Conservation (phyloP, 2,329 filamentous ascomycete genomes). For the Claviceps digitariae region DNA sequence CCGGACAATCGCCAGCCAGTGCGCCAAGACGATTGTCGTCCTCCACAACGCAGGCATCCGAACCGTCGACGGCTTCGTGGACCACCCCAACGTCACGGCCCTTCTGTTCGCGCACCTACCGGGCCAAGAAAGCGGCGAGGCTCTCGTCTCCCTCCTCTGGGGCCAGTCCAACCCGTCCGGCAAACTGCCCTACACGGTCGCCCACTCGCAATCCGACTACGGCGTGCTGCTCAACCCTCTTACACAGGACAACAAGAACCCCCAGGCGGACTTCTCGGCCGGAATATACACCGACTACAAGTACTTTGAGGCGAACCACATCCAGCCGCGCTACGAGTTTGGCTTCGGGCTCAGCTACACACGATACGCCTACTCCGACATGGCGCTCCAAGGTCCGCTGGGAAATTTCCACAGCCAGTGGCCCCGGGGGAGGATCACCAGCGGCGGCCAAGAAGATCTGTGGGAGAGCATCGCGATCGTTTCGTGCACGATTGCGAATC, state of each 20-base stretch:
- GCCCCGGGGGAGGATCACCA: slow-evolving; percentile 25
- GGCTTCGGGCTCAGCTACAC: slow-evolving; percentile 45
- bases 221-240: slow-evolving; percentile 27
- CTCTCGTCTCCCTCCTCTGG: slow-evolving; percentile 42
- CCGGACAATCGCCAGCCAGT: slow-evolving; percentile 40
- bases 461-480: slow-evolving; percentile 32
- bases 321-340: slow-evolving; percentile 40
- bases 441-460: slow-evolving; percentile 32
- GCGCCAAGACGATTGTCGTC: slow-evolving; percentile 49
- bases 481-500: slow-evolving; percentile 27
- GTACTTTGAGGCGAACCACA: slow-evolving; percentile 34
- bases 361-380: slow-evolving; percentile 32
- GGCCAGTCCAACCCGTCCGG: slow-evolving; percentile 43
- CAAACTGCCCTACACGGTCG: slow-evolving; percentile 48
- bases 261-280: slow-evolving; percentile 38
- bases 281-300: slow-evolving; percentile 41
- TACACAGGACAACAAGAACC: slow-evolving; percentile 33
- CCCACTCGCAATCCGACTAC: slow-evolving; percentile 42
- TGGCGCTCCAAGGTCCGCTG: slow-evolving; percentile 20
- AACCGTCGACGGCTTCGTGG: slow-evolving; percentile 45
- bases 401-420: slow-evolving; percentile 17
- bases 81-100: slow-evolving; percentile 50
- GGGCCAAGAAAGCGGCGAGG: slow-evolving; percentile 46
- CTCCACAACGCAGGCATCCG: slow-evolving; percentile 45
- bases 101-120: slow-evolving; percentile 51